Percentiles rank a stretch among this genome's conserved stretches.
These are phyloP conservation scores for Phytopythium litorale DNA, from an alignment of 352 stramenopile genomes.

Conservation along the genomic window DNA sequence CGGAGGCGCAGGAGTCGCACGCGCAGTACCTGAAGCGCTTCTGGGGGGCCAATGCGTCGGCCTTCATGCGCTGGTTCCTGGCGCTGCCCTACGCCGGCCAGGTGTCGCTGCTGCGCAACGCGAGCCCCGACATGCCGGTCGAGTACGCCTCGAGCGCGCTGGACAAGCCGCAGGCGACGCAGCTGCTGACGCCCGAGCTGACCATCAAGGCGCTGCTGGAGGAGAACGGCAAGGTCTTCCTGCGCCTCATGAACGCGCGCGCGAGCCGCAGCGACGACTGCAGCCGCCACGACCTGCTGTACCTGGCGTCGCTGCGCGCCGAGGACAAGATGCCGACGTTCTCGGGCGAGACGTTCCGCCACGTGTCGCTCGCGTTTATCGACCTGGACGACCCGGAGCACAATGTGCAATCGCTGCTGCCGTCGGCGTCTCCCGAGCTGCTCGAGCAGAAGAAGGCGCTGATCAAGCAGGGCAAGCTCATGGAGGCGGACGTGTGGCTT, in stretches of 20 bases:
- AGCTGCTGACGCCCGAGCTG: conserved; percentile 72
- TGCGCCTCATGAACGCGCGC: conserved; percentile 74
- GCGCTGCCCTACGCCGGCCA: conserved; percentile 70
- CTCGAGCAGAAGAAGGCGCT: conserved; percentile 61
- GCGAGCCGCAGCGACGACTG: conserved; percentile 66
- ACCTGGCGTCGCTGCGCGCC: conserved; percentile 53
- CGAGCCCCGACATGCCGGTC: conserved; percentile 68
- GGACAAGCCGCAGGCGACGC: conserved; percentile 45
- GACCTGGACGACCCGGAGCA: conserved; percentile 69
- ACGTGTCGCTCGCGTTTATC: conserved; percentile 76
- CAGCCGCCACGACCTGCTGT: conserved; percentile 70
- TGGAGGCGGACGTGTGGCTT: conserved; percentile 84
- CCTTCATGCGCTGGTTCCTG: conserved; percentile 86
- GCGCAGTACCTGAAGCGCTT: conserved; percentile 65
- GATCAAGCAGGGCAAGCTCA: conserved; percentile 67
- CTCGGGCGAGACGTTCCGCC: conserved; percentile 75
- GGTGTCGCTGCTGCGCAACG: conserved; percentile 71
- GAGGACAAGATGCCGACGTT: conserved; percentile 79
- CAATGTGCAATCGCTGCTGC: conserved; percentile 72
- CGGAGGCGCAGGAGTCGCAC: conserved; percentile 25
- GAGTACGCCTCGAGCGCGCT: conserved; percentile 43
- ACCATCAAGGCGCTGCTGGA: conserved; percentile 68
- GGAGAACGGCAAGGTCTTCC: conserved; percentile 74
- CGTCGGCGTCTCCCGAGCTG: conserved; percentile 47
- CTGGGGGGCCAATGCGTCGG: conserved; percentile 63